Evolutionary conservation across 2,329 filamentous ascomycete species (phyloP).

Genomic region (Verticillium klebahnii): DNA sequence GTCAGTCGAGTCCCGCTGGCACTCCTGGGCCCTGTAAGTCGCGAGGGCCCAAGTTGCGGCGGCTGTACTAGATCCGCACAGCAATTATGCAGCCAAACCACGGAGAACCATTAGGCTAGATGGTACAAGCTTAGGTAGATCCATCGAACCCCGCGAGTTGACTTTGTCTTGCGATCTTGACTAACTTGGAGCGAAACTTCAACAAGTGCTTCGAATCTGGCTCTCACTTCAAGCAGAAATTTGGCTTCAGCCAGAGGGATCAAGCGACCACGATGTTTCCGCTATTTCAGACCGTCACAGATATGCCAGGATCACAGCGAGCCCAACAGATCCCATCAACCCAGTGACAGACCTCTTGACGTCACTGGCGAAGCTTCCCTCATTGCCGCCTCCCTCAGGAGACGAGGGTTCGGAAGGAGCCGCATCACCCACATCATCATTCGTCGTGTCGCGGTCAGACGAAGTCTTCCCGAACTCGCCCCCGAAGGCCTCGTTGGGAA

Average conservation of each 20-base stretch:
- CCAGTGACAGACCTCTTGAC: slow-evolving; percentile 11
- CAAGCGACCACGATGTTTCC: neutral
- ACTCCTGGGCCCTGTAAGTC: too few relatives aligned
- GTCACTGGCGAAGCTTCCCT: neutral
- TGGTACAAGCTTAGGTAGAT: too few relatives aligned
- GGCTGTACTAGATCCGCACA: too few relatives aligned
- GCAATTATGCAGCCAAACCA: too few relatives aligned
- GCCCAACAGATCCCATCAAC: slow-evolving; percentile 13
- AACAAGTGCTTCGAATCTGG: too few relatives aligned
- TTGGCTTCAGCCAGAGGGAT: neutral
- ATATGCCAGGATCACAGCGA: slow-evolving; percentile 12
- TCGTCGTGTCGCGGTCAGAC: neutral
- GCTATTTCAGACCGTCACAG: neutral
- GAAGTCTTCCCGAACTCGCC: neutral
- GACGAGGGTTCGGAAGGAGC: neutral
- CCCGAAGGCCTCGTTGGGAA: neutral
- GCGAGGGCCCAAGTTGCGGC: too few relatives aligned
- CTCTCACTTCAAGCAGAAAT: too few relatives aligned
- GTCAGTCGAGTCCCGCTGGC: too few relatives aligned
- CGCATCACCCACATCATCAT: slow-evolving; percentile 6
- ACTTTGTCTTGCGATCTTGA: too few relatives aligned
- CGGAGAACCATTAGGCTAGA: too few relatives aligned
- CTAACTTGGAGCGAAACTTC: too few relatives aligned
- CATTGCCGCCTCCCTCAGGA: neutral
- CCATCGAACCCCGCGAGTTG: too few relatives aligned